Evolutionary conservation across 345 rosid genomes (phyloP).

Genomic region (Euclidium syriacum): DNA sequence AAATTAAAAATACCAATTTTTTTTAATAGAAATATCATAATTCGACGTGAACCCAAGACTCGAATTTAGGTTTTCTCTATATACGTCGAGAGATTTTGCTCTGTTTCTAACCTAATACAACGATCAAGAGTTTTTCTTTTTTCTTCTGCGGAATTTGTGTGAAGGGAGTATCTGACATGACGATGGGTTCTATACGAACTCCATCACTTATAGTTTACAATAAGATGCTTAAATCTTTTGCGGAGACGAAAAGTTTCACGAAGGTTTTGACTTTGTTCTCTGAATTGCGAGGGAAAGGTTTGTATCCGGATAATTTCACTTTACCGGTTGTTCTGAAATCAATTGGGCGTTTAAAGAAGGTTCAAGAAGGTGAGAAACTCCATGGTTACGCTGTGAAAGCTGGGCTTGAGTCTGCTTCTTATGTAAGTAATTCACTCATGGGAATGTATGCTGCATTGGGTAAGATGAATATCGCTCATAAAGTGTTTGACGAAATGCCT

Average conservation of each 20-base stretch:
- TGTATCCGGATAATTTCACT: slow-evolving; percentile 72
- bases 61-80: too few relatives aligned
- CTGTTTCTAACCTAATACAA: too few relatives aligned
- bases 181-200: slow-evolving; percentile 15
- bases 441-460: slow-evolving; percentile 60
- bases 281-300: slow-evolving; percentile 42
- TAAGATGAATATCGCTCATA: slow-evolving; percentile 24
- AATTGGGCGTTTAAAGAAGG: slow-evolving; percentile 30
- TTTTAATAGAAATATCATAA: too few relatives aligned
- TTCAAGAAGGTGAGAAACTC: slow-evolving; percentile 39
- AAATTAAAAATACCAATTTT: too few relatives aligned
- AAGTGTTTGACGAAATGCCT: slow-evolving; percentile 70
- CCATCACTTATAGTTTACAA: slow-evolving; percentile 50
- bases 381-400: slow-evolving; percentile 54
- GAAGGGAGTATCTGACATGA: not conserved
- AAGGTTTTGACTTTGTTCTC: slow-evolving; percentile 42
- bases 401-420: slow-evolving; percentile 53
- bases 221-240: slow-evolving; percentile 52
- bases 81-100: too few relatives aligned
- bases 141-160: too few relatives aligned
- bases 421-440: slow-evolving; percentile 56
- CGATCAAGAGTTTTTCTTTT: too few relatives aligned
- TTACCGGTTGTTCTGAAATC: slow-evolving; percentile 59
- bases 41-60: too few relatives aligned
- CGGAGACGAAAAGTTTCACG: slow-evolving; percentile 32